phyloP scores from a whole-genome alignment of 441 rosid species.

The Populus hybrid region DNA sequence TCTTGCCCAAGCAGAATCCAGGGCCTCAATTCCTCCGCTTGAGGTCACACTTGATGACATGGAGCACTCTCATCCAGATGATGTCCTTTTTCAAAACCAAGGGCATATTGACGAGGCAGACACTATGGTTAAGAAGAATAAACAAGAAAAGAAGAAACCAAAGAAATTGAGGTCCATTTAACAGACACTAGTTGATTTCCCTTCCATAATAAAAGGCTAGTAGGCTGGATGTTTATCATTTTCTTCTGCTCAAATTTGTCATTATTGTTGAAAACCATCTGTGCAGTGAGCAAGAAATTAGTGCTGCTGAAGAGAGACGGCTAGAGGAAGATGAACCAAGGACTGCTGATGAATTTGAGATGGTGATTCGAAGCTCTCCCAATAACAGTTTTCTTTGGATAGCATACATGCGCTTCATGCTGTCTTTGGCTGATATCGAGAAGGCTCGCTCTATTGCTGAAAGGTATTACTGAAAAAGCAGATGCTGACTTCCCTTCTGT shows the following conservation, averaged over 20 bases:
- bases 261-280: constrained; percentile 22
- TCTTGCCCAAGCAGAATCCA: constrained; percentile 64
- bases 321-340: constrained; percentile 80
- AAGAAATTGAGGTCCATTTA: constrained; percentile 71
- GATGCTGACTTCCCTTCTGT: neutral
- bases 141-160: constrained; percentile 54
- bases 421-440: constrained; percentile 73
- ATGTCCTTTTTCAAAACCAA: constrained; percentile 29
- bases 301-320: constrained; percentile 90
- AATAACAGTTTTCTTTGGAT: constrained; percentile 95
- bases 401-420: constrained; percentile 87
- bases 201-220: neutral
- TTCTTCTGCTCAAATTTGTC: constrained; percentile 5
- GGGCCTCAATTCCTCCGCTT: constrained; percentile 80
- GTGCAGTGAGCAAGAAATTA: constrained; percentile 77
- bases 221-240: neutral
- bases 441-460: constrained; percentile 94
- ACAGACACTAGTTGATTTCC: constrained; percentile 1
- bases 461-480: constrained; percentile 47
- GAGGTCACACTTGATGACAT: constrained; percentile 75
- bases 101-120: constrained; percentile 28
- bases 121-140: constrained; percentile 45
- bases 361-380: constrained; percentile 84
- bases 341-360: constrained; percentile 92
- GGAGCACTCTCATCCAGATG: constrained; percentile 46